Percentiles rank a stretch among this genome's conserved stretches.
Evolutionary conservation across 2,329 filamentous ascomycete species (phyloP).

Genomic region (Dactylonectria estremocensis): DNA sequence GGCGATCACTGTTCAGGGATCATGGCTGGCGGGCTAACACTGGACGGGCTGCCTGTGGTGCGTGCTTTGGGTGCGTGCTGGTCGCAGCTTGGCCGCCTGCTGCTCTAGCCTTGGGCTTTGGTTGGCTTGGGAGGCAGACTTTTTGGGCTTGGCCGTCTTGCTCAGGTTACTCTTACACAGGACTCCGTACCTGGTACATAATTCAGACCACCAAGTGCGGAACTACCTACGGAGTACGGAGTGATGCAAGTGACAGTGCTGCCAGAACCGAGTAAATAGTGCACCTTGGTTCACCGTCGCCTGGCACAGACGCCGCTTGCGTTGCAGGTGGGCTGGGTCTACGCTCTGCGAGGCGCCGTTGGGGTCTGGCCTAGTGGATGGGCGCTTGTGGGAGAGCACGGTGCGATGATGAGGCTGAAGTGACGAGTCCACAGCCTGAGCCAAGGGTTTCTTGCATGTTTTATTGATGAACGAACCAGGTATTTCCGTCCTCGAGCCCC

Average conservation of each 20-base stretch:
- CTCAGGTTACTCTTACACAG: background rate
- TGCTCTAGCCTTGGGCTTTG: background rate
- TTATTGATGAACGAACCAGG: background rate
- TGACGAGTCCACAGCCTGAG: background rate
- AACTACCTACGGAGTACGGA: too few species aligned
- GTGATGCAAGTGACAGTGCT: too few species aligned
- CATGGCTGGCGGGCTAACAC: conserved; percentile 22
- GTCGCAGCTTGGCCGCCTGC: background rate
- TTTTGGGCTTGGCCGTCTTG: background rate
- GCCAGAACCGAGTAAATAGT: background rate
- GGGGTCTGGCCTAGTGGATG: background rate
- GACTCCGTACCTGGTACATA: too few species aligned
- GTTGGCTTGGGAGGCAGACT: background rate
- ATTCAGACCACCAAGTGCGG: too few species aligned
- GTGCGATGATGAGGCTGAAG: background rate
- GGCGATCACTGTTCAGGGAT: conserved; percentile 45
- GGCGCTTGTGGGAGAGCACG: background rate
- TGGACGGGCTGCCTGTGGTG: conserved; percentile 25
- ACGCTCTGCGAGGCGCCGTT: background rate
- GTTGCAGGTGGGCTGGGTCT: background rate
- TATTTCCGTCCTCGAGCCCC: background rate
- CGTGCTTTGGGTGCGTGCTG: conserved; percentile 12
- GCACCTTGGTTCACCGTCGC: background rate
- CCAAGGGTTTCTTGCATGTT: background rate
- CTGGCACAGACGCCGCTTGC: background rate